Percentiles rank a stretch among this genome's conserved stretches.
Conservation (phyloP, 179 eudicot genomes). For the Kewa caespitosa region DNA sequence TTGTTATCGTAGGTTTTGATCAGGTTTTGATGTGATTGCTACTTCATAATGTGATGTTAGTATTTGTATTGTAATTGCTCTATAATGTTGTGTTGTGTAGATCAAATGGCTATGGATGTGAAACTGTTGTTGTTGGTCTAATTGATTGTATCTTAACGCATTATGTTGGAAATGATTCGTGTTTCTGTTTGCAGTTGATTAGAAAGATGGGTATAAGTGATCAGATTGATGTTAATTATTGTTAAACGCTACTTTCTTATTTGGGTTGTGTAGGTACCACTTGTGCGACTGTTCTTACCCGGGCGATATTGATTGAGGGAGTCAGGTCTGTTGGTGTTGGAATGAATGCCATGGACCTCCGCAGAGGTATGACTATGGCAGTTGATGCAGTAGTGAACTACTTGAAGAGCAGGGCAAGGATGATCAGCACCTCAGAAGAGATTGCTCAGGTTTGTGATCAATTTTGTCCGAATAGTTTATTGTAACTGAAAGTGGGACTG, state of each 20-base stretch:
- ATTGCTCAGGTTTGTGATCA: conserved; percentile 76
- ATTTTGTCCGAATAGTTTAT: neutral
- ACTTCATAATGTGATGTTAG: neutral
- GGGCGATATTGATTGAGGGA: conserved; percentile 82
- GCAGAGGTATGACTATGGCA: conserved; percentile 86
- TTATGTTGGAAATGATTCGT: neutral
- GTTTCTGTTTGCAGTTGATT: neutral
- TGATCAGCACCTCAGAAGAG: conserved; percentile 97
- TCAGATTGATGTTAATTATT: neutral
- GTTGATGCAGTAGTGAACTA: conserved; percentile 81
- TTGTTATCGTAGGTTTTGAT: neutral
- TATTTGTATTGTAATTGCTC: neutral
- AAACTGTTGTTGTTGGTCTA: neutral
- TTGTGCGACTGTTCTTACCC: conserved; percentile 87
- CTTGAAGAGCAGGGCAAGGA: conserved; percentile 87
- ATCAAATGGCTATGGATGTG: no score
- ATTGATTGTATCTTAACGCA: neutral
- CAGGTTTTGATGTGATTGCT: neutral
- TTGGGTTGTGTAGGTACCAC: conserved; percentile 61
- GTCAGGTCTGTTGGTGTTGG: conserved; percentile 95
- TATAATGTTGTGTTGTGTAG: neutral
- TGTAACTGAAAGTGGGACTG: neutral
- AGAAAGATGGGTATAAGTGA: neutral
- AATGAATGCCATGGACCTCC: conserved; percentile 91
- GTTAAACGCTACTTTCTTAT: neutral